Evolutionary conservation across 352 stramenopile species (phyloP).

Genomic region (Globisporangium nunn): DNA sequence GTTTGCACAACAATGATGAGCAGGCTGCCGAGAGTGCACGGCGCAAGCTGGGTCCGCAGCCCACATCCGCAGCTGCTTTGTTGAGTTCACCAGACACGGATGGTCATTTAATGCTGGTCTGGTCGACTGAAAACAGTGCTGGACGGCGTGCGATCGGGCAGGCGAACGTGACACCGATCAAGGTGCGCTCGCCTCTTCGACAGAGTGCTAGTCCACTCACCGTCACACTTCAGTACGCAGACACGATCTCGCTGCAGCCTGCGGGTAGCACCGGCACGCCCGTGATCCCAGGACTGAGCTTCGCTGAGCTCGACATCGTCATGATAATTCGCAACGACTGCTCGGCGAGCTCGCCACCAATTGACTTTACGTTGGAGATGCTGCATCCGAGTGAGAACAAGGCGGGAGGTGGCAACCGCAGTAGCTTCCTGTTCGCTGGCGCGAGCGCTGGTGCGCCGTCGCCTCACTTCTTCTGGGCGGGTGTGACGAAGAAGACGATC

Average conservation of each 20-base stretch:
- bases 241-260: conserved; percentile 25
- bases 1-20: conserved; percentile 4
- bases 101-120: conserved; percentile 60
- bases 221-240: conserved; percentile 55
- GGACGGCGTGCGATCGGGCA: conserved; percentile 39
- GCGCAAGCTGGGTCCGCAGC: conserved; percentile 25
- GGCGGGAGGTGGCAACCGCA: neutral
- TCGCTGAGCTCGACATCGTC: conserved; percentile 63
- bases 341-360: conserved; percentile 29
- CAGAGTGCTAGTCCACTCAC: conserved; percentile 53
- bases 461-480: conserved; percentile 76
- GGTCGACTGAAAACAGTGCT: conserved; percentile 36
- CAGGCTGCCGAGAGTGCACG: neutral
- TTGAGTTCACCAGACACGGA: conserved; percentile 42
- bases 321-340: conserved; percentile 76
- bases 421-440: conserved; percentile 5
- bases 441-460: conserved; percentile 17
- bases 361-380: conserved; percentile 78
- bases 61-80: conserved; percentile 51
- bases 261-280: conserved; percentile 8
- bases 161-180: conserved; percentile 51
- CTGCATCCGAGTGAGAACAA: conserved; percentile 66
- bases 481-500: conserved; percentile 67
- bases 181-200: conserved; percentile 41
- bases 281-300: conserved; percentile 17